Evolutionary conservation across 768 basidiomycete genomes (phyloP).

Genomic region (Kondoa subrosea): DNA sequence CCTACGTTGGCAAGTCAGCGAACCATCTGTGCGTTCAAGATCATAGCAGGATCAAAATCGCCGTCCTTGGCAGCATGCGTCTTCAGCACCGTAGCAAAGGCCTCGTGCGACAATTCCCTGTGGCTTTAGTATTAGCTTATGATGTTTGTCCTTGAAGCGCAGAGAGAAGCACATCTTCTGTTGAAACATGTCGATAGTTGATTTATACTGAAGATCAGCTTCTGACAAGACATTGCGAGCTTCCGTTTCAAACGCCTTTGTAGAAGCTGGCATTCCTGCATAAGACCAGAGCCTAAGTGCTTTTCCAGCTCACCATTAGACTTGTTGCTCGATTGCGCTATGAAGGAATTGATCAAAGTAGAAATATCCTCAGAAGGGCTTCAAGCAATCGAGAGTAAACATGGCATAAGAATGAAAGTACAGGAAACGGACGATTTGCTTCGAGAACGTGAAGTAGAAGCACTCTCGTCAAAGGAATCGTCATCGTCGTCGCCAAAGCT

Average conservation of each 20-base stretch:
- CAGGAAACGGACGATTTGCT: neutral
- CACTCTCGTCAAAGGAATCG: neutral
- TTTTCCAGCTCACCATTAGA: neutral
- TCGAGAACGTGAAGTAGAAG: neutral
- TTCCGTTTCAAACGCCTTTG: neutral
- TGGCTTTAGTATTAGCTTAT: too few species aligned
- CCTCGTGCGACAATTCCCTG: too few species aligned
- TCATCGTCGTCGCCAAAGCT: neutral
- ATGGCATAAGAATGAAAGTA: neutral
- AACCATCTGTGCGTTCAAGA: neutral
- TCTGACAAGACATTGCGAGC: neutral
- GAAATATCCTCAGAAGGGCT: neutral
- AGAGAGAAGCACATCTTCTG: neutral
- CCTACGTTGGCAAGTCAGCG: neutral
- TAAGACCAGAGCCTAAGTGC: neutral
- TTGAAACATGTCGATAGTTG: neutral
- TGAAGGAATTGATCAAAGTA: neutral
- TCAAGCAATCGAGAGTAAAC: neutral
- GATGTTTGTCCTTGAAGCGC: too few species aligned
- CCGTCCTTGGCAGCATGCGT: neutral
- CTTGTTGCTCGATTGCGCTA: neutral
- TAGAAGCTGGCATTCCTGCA: neutral
- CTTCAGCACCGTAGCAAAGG: neutral
- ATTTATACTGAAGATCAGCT: neutral
- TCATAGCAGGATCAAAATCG: neutral